Conservation (phyloP, 805 yeast species). For the Grigorovia humatica region DNA sequence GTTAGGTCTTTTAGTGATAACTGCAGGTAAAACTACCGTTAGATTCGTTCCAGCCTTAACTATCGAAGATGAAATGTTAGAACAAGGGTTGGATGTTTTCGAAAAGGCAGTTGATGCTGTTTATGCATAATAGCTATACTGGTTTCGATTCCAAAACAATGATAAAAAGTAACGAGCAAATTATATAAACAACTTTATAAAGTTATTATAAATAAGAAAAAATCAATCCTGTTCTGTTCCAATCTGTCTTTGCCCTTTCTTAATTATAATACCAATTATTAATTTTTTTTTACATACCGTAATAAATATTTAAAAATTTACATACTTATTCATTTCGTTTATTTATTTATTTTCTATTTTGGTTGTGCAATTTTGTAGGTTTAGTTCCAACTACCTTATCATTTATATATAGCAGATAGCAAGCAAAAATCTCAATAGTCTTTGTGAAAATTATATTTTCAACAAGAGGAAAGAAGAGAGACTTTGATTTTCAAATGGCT, state of each 20-base stretch:
- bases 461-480: no score
- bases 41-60: slow-evolving; percentile 90
- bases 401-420: background rate
- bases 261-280: no score
- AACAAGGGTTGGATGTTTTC: slow-evolving; percentile 62
- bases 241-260: no score
- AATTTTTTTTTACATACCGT: background rate
- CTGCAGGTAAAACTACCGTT: slow-evolving; percentile 86
- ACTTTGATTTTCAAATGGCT: background rate
- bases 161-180: background rate
- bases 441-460: no score
- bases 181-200: background rate
- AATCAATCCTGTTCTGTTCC: no score
- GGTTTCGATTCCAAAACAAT: background rate
- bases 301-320: no score
- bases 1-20: slow-evolving; percentile 70
- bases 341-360: no score
- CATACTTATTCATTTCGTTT: background rate
- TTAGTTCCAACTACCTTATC: background rate
- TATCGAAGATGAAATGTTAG: slow-evolving; percentile 58
- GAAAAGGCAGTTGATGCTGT: slow-evolving; percentile 30
- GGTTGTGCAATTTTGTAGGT: background rate
- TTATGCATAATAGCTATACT: slow-evolving; percentile 12
- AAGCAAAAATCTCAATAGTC: no score
- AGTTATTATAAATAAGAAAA: background rate